Base-by-base conservation (phyloP, 1,139 yeast species). In the Petasospora fabianii region DNA sequence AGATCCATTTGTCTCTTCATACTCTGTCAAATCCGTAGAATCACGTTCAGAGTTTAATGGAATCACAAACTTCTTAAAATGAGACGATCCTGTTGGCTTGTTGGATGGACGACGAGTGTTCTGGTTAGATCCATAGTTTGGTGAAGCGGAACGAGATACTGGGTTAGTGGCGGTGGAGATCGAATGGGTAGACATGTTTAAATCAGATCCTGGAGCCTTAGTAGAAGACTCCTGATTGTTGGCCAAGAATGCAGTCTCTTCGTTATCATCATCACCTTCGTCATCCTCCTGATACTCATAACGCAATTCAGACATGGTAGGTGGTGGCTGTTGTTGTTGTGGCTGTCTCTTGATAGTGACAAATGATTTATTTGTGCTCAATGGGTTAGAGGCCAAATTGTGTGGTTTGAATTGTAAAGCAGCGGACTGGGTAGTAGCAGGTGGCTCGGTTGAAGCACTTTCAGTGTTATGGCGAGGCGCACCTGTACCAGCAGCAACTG, bases 341-440 rank as follows among this genome's bases (percentile, higher is more conserved):
- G 51, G 57, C 44, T 55, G 84, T 48, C 77, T 70, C 58, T 83
- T 83, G 50, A 83, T 82, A 13, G 80, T 80, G 17, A 83, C 85
- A 60, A 76, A 81, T 6, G 83, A 60, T 53, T 84, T 86, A 34
- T 70, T 73, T 1, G 95, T 83, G 40, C 76, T 77, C 44, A 84
- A 66, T 3, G 97, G 97, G 56, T 88, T 84, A 13, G 83, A 68
- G 1, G 97, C 97, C 29, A 79, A 77, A 58, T 90, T 90, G 32
- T 75, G 73, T 3, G 86, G 86, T 51, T 66, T 63, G 35, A 68
- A 50, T 12, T 46, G 52, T 14, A 47, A 33, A 6, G 34, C 13
- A 6, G 28, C 15, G 13, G 16, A n/a, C 16, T 4, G 16, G 6
- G 15, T 6, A 13, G 16, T 16, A 6, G 15, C 9, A 14, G 28